Evolutionary conservation across 805 yeast species (phyloP).

Genomic region (Wickerhamiella shivajii): DNA sequence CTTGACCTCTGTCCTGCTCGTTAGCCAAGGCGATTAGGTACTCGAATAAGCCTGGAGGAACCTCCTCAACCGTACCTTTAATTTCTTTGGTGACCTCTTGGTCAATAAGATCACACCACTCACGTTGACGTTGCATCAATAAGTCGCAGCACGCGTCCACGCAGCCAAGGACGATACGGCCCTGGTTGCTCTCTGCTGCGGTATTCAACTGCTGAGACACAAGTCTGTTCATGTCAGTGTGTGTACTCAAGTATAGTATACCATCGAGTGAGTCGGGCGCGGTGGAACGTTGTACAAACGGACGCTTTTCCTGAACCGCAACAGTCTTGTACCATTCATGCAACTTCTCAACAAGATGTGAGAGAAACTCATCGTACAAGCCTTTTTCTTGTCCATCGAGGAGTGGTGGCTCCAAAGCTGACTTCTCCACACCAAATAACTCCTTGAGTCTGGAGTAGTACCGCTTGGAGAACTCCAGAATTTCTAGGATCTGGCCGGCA

Average conservation of each 20-base stretch:
- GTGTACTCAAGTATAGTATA: constrained; percentile 55
- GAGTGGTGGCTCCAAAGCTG: constrained; percentile 39
- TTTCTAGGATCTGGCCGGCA: constrained; percentile 54
- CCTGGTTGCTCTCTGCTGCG: constrained; percentile 73
- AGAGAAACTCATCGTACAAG: constrained; percentile 64
- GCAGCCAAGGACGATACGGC: constrained; percentile 64
- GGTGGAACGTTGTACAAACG: constrained; percentile 46
- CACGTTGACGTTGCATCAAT: constrained; percentile 43
- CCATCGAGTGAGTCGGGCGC: constrained; percentile 73
- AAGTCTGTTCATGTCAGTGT: constrained; percentile 65
- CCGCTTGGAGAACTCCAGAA: constrained; percentile 64
- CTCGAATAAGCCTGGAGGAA: constrained; percentile 67
- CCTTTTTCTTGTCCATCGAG: constrained; percentile 58
- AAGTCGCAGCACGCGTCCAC: constrained; percentile 53
- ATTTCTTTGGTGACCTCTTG: constrained; percentile 24
- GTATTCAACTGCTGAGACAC: constrained; percentile 81
- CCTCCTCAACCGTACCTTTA: constrained; percentile 26
- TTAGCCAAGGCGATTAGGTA: constrained; percentile 73
- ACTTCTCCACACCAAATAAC: constrained; percentile 36
- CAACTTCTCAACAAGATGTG: constrained; percentile 56
- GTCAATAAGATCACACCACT: constrained; percentile 44
- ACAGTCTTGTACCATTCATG: constrained; percentile 72
- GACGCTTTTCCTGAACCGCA: constrained; percentile 46
- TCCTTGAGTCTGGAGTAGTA: constrained; percentile 41
- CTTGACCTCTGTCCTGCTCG: constrained; percentile 64